A percentile compares a stretch with the other conserved stretches of the same genome.
Conservation (phyloP, 1,284 basidiomycete species). For the Tetrapyrgos nigripes region DNA sequence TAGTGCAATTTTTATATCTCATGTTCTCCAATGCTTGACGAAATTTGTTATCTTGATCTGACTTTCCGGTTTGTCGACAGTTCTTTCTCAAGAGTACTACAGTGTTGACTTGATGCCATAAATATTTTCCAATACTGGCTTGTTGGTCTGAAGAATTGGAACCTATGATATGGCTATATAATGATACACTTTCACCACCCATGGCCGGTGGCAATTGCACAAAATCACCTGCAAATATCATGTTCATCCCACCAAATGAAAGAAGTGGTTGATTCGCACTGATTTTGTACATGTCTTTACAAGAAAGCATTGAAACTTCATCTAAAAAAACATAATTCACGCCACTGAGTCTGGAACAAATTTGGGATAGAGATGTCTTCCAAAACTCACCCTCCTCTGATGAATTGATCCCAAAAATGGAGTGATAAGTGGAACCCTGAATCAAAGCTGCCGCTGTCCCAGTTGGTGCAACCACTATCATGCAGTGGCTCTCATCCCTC, state of each 20-base stretch:
- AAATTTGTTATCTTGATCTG: slow-evolving; percentile 20
- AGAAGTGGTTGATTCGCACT: background rate
- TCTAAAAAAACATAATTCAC: slow-evolving; percentile 25
- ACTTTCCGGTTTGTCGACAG: background rate
- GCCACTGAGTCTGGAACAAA: slow-evolving; percentile 1
- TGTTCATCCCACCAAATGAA: slow-evolving; percentile 21
- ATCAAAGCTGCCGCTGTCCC: slow-evolving; percentile 33
- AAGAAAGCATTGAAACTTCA: slow-evolving; percentile 26
- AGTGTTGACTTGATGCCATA: slow-evolving; percentile 42
- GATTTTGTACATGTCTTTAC: slow-evolving; percentile 16
- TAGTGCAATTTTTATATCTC: slow-evolving; percentile 20
- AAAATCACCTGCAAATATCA: slow-evolving; percentile 25
- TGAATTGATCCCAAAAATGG: slow-evolving; percentile 26
- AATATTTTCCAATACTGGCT: slow-evolving; percentile 33
- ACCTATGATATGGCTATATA: slow-evolving; percentile 1
- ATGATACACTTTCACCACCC: slow-evolving; percentile 7
- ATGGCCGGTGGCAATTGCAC: slow-evolving; percentile 18
- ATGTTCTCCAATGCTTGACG: slow-evolving; percentile 34
- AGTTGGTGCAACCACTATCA: slow-evolving; percentile 41
- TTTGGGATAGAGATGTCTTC: background rate
- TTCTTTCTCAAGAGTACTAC: slow-evolving; percentile 1
- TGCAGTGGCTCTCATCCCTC: slow-evolving; percentile 26
- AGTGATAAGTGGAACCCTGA: slow-evolving; percentile 37
- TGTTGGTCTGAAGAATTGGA: slow-evolving; percentile 24
- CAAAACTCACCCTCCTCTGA: background rate